Evolutionary conservation across 2,329 filamentous ascomycete species (phyloP), one percentile per base, ranked within the genome.

Genomic region (Aspergillus niger): DNA sequence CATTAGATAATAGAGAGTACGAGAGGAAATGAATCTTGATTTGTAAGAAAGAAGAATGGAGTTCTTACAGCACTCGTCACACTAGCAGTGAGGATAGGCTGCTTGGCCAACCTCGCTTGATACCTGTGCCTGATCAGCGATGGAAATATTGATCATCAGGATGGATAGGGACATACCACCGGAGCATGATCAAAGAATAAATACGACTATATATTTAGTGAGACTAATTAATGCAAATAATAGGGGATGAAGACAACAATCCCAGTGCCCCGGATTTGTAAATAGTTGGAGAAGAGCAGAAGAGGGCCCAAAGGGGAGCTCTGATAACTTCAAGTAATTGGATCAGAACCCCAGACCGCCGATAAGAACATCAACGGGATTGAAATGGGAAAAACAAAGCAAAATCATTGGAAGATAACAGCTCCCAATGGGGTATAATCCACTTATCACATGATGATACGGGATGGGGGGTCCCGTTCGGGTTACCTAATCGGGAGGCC

Each of bases 1-100:
- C 2, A 30, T 11, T 36, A 26, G 2, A 36, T 26, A 26, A 15
- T n/a, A 8, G 10, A 5, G 43, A 11, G 47, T 8, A 11, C 5
- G 17, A 11, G n/a, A 36, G 6, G 44, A 41, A 38, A 38, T 38
- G 30, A 36, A 36, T 36, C 20, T 20, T 4, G 2, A 36, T 15
- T 13, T 13, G 32, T 5, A 13, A 11, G 43, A 3, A 28, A 7
- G 7, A 36, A 30, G 24, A 22, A 30, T 5, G 38, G 8, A 3
- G 11, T 13, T 68, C 77, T 52, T 76, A 87, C 85, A 52, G 91
- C 90, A 41, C 94, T 97, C 59, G 92, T 96, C 70, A 97, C 81
- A 74, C 89, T 91, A 82, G 97, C 92, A 10, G 94, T 98, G 72
- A 97, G 86, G 69, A 98, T 82, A 62, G 94, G 94, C 73, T 91